These are phyloP conservation scores for Globisporangium irregulare DNA, from an alignment of 352 stramenopile species.

Conservation along the genomic window DNA sequence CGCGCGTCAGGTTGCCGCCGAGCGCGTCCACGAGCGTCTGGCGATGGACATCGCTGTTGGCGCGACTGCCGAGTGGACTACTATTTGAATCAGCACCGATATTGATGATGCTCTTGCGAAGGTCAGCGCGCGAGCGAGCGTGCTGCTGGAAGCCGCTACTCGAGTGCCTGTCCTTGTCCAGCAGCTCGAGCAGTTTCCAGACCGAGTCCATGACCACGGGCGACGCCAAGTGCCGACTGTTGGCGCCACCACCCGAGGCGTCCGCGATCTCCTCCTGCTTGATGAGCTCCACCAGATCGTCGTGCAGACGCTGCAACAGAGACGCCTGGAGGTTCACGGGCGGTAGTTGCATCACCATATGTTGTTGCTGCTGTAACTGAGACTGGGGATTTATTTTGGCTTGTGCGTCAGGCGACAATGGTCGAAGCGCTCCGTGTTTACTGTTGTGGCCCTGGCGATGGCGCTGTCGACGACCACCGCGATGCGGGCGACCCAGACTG, in stretches of 20 bases:
- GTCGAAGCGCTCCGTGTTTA: background rate
- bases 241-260: background rate
- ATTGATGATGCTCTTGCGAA: background rate
- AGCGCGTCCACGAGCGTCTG: constrained; percentile 15
- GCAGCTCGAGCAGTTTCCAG: constrained; percentile 32
- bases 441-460: constrained; percentile 13
- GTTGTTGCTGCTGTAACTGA: background rate
- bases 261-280: constrained; percentile 34
- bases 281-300: constrained; percentile 49
- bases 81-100: background rate
- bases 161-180: constrained; percentile 28
- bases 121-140: background rate
- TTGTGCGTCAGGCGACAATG: background rate
- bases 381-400: background rate
- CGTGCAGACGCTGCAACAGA: constrained; percentile 42
- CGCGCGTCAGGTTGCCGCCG: constrained; percentile 29
- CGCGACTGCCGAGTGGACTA: background rate
- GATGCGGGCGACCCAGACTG: background rate
- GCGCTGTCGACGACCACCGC: constrained; percentile 3
- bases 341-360: background rate
- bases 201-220: constrained; percentile 14
- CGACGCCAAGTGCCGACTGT: constrained; percentile 33
- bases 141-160: background rate
- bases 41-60: constrained; percentile 2
- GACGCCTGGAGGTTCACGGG: constrained; percentile 10